Percentiles rank a stretch among this genome's conserved stretches.
These are phyloP conservation scores for Pseudonitzschia multiseries DNA, from an alignment of 108 stramenopile species.

Conservation along the genomic window DNA sequence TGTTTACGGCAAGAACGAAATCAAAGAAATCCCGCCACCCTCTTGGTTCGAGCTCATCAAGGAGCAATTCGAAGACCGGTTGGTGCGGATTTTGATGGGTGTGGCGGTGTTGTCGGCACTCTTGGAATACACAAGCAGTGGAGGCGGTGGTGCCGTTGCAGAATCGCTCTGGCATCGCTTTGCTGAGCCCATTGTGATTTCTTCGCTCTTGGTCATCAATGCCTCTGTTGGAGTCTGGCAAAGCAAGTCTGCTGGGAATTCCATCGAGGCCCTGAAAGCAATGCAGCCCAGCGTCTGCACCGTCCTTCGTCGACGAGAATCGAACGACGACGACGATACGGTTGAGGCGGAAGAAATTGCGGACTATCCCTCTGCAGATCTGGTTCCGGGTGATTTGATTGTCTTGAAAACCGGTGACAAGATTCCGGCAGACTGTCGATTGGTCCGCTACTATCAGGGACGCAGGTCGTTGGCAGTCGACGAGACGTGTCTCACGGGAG, in stretches of 20 bases:
- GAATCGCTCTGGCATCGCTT: constrained; percentile 47
- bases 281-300: constrained; percentile 83
- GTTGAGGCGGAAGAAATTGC: not conserved
- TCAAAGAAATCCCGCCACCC: constrained; percentile 46
- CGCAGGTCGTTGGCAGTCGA: constrained; percentile 56
- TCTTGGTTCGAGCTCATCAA: constrained; percentile 55
- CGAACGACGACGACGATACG: constrained; percentile 18
- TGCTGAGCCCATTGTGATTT: constrained; percentile 95
- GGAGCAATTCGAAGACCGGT: constrained; percentile 87
- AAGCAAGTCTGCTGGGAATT: constrained; percentile 79
- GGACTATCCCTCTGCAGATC: constrained; percentile 44
- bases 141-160: not conserved
- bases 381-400: constrained; percentile 97
- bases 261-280: constrained; percentile 90
- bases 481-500: constrained; percentile 83
- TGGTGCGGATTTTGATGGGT: constrained; percentile 81
- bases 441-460: constrained; percentile 32
- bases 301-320: constrained; percentile 51
- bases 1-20: constrained; percentile 59
- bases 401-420: constrained; percentile 91
- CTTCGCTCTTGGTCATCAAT: constrained; percentile 93
- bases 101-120: constrained; percentile 71
- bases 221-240: constrained; percentile 98
- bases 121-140: constrained; percentile 47
- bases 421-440: constrained; percentile 91